These are phyloP conservation scores for Tuctoria greenei DNA, from an alignment of 176 grass and related monocot genomes.

Conservation along the genomic window DNA sequence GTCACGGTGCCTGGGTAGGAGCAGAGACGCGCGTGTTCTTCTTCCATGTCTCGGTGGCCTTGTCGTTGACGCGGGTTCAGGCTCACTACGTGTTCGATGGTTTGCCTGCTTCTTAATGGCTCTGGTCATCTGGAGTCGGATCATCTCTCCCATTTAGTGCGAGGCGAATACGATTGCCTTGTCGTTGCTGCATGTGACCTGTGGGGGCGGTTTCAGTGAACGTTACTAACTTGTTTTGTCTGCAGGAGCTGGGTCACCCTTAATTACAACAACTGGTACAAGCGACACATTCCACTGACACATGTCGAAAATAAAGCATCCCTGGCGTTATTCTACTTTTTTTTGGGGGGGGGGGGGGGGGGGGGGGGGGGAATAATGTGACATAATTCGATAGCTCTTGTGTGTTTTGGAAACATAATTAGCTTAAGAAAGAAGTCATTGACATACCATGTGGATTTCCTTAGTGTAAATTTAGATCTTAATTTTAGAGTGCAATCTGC, in stretches of 20 bases:
- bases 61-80: not conserved
- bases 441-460: not conserved
- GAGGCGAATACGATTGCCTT: not conserved
- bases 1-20: not conserved
- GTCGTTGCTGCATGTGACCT: not conserved
- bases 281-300: not conserved
- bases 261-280: not conserved
- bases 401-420: not conserved
- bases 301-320: not conserved
- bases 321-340: not conserved
- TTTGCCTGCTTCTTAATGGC: not conserved
- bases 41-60: not conserved
- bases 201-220: not conserved
- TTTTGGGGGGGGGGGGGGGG: no score
- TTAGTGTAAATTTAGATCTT: not conserved
- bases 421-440: not conserved
- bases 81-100: constrained; percentile 33
- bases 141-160: not conserved
- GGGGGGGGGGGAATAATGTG: constrained; percentile 17
- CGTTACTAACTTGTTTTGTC: not conserved
- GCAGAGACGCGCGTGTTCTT: not conserved
- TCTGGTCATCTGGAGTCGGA: not conserved
- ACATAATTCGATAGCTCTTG: not conserved
- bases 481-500: not conserved
- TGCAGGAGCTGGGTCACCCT: not conserved